Evolutionary conservation across 2,329 filamentous ascomycete genomes (phyloP).

Genomic region (Lasiodiplodia hormozganensis): DNA sequence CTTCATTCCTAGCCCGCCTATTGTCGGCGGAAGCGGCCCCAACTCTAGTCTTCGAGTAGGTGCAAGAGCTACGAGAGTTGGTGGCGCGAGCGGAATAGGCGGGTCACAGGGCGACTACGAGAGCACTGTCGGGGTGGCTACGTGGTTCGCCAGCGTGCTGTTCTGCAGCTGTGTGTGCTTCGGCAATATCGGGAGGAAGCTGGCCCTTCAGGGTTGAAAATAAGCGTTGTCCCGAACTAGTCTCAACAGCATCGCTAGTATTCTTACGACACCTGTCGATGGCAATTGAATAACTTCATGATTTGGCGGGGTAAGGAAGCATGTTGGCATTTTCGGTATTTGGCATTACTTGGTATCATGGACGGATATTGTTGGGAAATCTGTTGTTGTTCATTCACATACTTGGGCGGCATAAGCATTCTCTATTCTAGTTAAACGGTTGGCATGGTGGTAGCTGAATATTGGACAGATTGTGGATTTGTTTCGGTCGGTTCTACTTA

Average conservation of each 20-base stretch:
- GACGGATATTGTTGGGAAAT: neutral
- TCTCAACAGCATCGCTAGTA: neutral
- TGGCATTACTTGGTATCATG: neutral
- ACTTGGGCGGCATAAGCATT: neutral
- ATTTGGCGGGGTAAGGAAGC: neutral
- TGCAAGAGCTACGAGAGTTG: slow-evolving; percentile 29
- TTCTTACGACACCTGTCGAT: neutral
- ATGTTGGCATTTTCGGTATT: neutral
- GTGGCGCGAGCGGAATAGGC: slow-evolving; percentile 17
- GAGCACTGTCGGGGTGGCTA: slow-evolving; percentile 61
- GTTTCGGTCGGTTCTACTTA: neutral
- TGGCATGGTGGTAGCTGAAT: neutral
- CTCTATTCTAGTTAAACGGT: neutral
- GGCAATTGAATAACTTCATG: neutral
- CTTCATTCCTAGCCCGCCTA: slow-evolving; percentile 55
- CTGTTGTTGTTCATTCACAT: neutral
- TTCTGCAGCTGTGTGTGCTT: slow-evolving; percentile 97
- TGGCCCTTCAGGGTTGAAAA: slow-evolving; percentile 55
- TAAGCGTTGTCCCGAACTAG: neutral
- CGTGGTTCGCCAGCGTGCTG: slow-evolving; percentile 91
- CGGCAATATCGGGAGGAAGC: slow-evolving; percentile 86
- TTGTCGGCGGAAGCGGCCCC: slow-evolving; percentile 25
- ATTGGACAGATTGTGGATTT: neutral
- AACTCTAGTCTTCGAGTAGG: slow-evolving; percentile 17
- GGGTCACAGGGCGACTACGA: slow-evolving; percentile 17